Base-by-base conservation (phyloP, 352 stramenopile species). In the Phytophthora aleatoria region DNA sequence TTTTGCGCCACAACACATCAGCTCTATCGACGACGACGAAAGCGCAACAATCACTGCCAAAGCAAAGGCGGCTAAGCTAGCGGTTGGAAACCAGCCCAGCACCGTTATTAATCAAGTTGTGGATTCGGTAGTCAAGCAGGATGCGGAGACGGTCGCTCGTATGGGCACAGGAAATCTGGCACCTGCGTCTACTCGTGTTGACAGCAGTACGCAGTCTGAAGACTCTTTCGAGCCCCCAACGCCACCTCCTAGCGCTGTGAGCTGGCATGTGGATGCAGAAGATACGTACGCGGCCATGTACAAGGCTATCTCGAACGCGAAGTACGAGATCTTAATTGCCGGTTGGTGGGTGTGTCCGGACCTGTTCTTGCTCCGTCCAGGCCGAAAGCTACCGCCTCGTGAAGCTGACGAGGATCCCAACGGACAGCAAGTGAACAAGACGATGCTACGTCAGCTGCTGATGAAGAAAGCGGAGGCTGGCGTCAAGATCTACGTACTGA, bases 341-440 rank as follows among this genome's bases (percentile, higher is more conserved):
- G 91, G 87, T 13, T 97, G 91, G 91, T 97, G 92, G 88, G 78
- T 97, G 11, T 89, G 80, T 50, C 89, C 90, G 0, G 85, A 95
- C 58, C 51, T 97, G 49, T 89, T 91, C n/a, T 68, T 97, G 42
- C 57, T 92, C 10, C 76, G 91, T 24, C 85, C 85, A 26, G 55
- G 74, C 4, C 74, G 83, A 31, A 89, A 91, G 48, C 50, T 94
- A 27, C 73, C 61, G 2, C 59, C 51, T 13, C 61, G 62, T 48
- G 73, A 70, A 5, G 11, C 36, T 31, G 56, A 78, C 11, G 69
- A 75, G 50, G 62, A 74, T 48, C 48, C 61, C 6, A 61, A 73
- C 26, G 70, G 53, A 30, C 59, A 73, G 36, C 72, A 81, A 67
- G 54, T 72, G 20, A 95, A 92, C 38, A 83, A 90, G 50, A 89